Evolutionary conservation across 2,329 filamentous ascomycete species (phyloP).

Genomic region (Metarhizium humberi): DNA sequence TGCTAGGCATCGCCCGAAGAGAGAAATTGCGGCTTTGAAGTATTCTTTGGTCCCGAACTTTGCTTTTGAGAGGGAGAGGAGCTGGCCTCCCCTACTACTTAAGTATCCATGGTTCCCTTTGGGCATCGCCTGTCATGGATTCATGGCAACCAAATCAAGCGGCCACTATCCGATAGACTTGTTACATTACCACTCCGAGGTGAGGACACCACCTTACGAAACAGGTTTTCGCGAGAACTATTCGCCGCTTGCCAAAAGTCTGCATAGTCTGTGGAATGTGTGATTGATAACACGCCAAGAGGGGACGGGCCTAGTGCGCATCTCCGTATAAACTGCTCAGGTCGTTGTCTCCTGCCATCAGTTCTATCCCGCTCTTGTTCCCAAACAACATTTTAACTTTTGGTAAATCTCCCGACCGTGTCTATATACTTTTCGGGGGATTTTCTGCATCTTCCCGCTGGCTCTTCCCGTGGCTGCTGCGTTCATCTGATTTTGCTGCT

Average conservation of each 20-base stretch:
- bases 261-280: background rate
- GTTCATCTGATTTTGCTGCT: background rate
- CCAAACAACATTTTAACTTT: background rate
- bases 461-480: background rate
- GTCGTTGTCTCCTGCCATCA: background rate
- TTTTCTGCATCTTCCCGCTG: conserved; percentile 2
- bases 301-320: background rate
- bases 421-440: background rate
- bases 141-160: background rate
- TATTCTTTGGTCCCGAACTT: background rate
- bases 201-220: background rate
- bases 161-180: background rate
- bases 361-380: background rate
- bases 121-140: background rate
- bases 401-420: background rate
- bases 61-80: background rate
- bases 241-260: background rate
- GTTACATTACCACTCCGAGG: background rate
- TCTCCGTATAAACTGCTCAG: background rate
- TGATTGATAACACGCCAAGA: background rate
- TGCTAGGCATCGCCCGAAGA: background rate
- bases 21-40: background rate
- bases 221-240: background rate
- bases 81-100: background rate
- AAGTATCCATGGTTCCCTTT: background rate